Percentiles rank a stretch among this genome's conserved stretches.
Conservation (phyloP, 176 grass and related monocot genomes). For the Aegilops tauschii region DNA sequence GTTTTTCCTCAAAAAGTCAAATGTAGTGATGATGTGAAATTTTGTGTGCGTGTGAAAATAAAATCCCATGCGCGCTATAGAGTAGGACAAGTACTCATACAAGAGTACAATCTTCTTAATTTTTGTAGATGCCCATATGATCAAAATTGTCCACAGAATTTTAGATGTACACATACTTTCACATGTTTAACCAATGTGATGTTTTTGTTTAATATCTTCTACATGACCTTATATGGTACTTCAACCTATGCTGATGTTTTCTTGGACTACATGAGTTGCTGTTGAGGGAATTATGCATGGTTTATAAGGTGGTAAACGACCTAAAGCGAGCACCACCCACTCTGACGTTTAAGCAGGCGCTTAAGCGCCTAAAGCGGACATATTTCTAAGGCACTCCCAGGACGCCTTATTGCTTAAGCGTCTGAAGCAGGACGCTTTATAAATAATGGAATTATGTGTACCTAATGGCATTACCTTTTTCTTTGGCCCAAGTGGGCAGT, state of each 20-base stretch:
- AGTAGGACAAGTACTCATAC: neutral
- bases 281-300: neutral
- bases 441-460: neutral
- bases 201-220: neutral
- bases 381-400: too few relatives aligned
- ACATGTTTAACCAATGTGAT: neutral
- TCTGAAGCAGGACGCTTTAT: too few relatives aligned
- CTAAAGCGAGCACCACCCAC: too few relatives aligned
- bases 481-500: slow-evolving; percentile 59
- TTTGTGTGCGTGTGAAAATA: neutral
- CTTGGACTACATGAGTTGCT: neutral
- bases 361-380: too few relatives aligned
- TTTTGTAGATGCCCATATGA: neutral
- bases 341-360: too few relatives aligned
- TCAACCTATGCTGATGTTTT: neutral
- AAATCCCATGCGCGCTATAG: neutral
- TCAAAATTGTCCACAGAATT: neutral
- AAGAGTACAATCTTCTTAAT: neutral
- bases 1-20: neutral
- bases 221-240: neutral
- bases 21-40: neutral
- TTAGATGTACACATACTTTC: neutral
- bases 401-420: too few relatives aligned
- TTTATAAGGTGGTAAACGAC: too few relatives aligned
- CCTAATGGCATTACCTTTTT: slow-evolving; percentile 28